Evolutionary conservation across 2,329 filamentous ascomycete species (phyloP), one percentile per base, ranked within the genome.

Genomic region (Trichoderma sp.): DNA sequence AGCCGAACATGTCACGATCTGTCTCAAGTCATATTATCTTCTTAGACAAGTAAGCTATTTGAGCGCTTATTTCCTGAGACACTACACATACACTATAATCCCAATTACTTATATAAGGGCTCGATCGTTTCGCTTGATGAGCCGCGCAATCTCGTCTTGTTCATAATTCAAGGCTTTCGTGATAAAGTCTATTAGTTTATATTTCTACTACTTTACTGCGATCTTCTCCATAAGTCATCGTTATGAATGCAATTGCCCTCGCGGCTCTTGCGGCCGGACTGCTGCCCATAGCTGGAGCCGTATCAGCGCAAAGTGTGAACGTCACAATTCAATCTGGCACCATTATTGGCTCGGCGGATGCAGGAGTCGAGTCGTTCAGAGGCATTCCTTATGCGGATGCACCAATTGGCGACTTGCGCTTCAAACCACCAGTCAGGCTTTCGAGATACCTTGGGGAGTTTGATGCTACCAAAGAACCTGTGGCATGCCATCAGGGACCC

Each of bases 341-440:
- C 14, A 55, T 69, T 16, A 19, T 67, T n/a, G 68, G 68, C 2
- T 19, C 2, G 7, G 6, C 55, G 2, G 11, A 35, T 3, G 76
- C 78, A 35, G 29, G 35, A 6, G 83, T 92, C 24, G 91, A 93
- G 68, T 85, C 81, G 31, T 93, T 91, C 80, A 87, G 86, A 61
- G 90, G 89, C 35, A 91, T 94, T 68, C 91, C 91, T 3, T 94
- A 40, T 27, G 62, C 61, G 8, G 24, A 21, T 31, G 84, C 90
- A 1, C 91, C 91, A 0, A 82, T 85, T 0, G 90, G 89, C 0
- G 76, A 82, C 2, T 82, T 92, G 31, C 87, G 92, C 19, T 83
- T 94, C 37, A 88, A 85, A 75, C 88, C 89, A 14, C 91, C 91
- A 1, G 84, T 88, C 74, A 69, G 35, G 2, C 78, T 91, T 16